phyloP scores from a whole-genome alignment of 1,284 basidiomycete genomes.

The Fistulina hepatica region DNA sequence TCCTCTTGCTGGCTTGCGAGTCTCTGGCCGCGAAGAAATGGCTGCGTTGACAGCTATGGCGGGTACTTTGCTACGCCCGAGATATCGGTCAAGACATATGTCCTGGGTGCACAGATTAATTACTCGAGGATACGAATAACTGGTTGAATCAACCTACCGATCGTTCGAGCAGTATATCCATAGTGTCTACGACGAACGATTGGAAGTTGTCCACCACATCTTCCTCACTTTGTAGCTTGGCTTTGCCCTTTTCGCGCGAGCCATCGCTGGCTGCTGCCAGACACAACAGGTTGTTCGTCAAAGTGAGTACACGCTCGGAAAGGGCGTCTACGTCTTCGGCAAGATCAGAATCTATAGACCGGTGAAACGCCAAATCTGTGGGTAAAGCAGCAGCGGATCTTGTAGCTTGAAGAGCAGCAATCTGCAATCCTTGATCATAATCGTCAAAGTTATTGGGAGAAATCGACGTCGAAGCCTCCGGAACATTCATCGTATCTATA shows the following conservation, averaged over 20 bases:
- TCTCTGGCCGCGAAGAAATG: slow-evolving; percentile 19
- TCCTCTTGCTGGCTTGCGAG: slow-evolving; percentile 21
- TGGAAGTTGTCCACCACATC: slow-evolving; percentile 78
- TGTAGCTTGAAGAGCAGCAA: slow-evolving; percentile 54
- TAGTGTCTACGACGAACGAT: slow-evolving; percentile 64
- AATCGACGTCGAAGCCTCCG: no score
- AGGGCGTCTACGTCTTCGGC: slow-evolving; percentile 55
- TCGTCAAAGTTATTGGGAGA: no score
- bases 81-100: slow-evolving; percentile 68
- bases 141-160: slow-evolving; percentile 27
- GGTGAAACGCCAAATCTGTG: slow-evolving; percentile 71
- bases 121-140: neutral
- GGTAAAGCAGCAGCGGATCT: slow-evolving; percentile 49
- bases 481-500: no score
- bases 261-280: slow-evolving; percentile 34
- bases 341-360: slow-evolving; percentile 68
- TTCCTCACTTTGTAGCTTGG: slow-evolving; percentile 56
- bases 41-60: slow-evolving; percentile 42
- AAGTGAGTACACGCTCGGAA: slow-evolving; percentile 45
- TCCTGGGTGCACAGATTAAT: slow-evolving; percentile 38
- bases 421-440: no score
- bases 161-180: slow-evolving; percentile 78
- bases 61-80: slow-evolving; percentile 60
- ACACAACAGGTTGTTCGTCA: slow-evolving; percentile 55
- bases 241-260: slow-evolving; percentile 32